phyloP scores from a whole-genome alignment of 495 filamentous ascomycete genomes.

The Sordaria brevicollis region DNA sequence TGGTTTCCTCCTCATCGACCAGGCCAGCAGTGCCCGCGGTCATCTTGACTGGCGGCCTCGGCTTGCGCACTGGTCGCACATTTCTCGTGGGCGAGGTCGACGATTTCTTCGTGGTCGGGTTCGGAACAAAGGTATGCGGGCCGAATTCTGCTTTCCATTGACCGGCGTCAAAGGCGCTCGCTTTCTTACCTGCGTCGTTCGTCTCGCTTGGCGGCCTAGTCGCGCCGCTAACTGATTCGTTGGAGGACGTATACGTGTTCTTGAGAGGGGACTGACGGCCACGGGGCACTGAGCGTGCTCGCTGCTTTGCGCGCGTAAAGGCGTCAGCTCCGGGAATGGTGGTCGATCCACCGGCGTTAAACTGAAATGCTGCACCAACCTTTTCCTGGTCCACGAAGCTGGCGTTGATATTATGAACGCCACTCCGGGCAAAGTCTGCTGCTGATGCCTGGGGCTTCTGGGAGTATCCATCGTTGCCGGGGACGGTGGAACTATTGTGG shows the following conservation, averaged over 20 bases:
- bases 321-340: slow-evolving; percentile 15
- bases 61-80: slow-evolving; percentile 22
- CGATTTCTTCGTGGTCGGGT: slow-evolving; percentile 15
- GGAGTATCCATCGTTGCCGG: slow-evolving; percentile 22
- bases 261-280: slow-evolving; percentile 23
- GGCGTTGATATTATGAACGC: slow-evolving; percentile 68
- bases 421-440: slow-evolving; percentile 42
- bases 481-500: slow-evolving; percentile 40
- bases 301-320: slow-evolving; percentile 21
- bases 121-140: slow-evolving; percentile 45
- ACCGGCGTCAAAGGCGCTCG: slow-evolving; percentile 48
- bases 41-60: slow-evolving; percentile 35
- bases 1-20: slow-evolving; percentile 34
- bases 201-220: neutral
- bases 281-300: slow-evolving; percentile 24
- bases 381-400: slow-evolving; percentile 37
- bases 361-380: slow-evolving; percentile 22
- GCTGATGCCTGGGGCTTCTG: slow-evolving; percentile 7
- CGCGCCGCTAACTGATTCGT: slow-evolving; percentile 4
- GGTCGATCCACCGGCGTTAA: slow-evolving; percentile 29
- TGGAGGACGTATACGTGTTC: slow-evolving; percentile 6
- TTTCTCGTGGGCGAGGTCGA: slow-evolving; percentile 30
- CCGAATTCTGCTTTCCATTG: slow-evolving; percentile 58
- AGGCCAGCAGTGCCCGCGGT: slow-evolving; percentile 33
- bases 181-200: slow-evolving; percentile 6